These are phyloP conservation scores for Exophiala phaeomuriformis DNA, from an alignment of 2,329 filamentous ascomycete genomes.

Conservation along the genomic window DNA sequence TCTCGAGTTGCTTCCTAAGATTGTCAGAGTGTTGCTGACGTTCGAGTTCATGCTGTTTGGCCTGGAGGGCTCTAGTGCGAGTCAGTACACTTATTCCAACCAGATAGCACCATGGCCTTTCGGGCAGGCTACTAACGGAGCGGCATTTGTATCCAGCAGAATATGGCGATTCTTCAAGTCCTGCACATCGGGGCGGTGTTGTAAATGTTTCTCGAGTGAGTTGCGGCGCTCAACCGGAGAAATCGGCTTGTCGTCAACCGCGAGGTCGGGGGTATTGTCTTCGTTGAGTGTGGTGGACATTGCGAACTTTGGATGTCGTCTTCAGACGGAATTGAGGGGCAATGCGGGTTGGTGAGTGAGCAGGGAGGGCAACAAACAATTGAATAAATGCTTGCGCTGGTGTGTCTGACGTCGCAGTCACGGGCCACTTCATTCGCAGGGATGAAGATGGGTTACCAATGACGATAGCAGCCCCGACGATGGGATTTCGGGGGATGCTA, in stretches of 20 bases:
- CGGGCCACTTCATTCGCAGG: conserved; percentile 1
- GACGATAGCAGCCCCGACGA: conserved; percentile 2
- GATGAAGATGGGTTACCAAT: conserved; percentile 10
- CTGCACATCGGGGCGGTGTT: conserved; percentile 59
- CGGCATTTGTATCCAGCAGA: conserved; percentile 58
- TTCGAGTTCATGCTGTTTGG: conserved; percentile 55
- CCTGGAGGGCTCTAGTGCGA: conserved; percentile 51
- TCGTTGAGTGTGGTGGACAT: conserved; percentile 22
- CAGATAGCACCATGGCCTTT: not conserved
- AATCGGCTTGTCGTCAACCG: conserved; percentile 54
- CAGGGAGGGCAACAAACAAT: not conserved
- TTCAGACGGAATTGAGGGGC: not conserved
- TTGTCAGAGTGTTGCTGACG: conserved; percentile 56
- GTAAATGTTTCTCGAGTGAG: conserved; percentile 65
- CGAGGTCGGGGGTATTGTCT: conserved; percentile 23
- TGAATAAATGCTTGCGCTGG: not conserved
- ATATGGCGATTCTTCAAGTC: conserved; percentile 64
- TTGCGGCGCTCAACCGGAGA: conserved; percentile 52
- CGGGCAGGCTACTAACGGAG: conserved; percentile 46
- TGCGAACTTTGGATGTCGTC: not conserved
- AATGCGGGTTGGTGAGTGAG: not conserved
- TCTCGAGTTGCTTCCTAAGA: conserved; percentile 57
- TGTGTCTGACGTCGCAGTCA: conserved; percentile 12
- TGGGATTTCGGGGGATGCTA: no score
- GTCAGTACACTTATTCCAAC: not conserved